A percentile compares a stretch with the other conserved stretches of the same genome.
These are phyloP conservation scores for Quercus suber DNA, from an alignment of 306 rosid genomes.

Conservation along the genomic window DNA sequence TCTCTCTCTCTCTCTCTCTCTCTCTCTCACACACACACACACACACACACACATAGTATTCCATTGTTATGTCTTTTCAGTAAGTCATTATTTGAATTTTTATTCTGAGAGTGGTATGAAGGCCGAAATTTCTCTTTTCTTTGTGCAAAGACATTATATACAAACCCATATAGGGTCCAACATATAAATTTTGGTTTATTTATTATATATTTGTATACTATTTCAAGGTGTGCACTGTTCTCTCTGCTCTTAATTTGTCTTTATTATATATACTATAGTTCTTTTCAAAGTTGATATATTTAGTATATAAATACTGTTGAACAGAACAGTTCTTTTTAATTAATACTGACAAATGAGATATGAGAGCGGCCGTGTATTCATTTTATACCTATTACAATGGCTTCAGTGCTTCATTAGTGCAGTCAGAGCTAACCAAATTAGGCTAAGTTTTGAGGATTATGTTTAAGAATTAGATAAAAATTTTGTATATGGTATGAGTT, in stretches of 20 bases:
- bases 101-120: background rate
- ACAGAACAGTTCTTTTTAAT: background rate
- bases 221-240: no score
- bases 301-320: background rate
- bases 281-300: background rate
- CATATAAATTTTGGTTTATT: background rate
- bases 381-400: background rate
- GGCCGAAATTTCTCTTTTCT: background rate
- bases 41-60: background rate
- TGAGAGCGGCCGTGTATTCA: background rate
- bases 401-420: background rate
- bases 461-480: background rate
- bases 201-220: no score
- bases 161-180: background rate
- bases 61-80: background rate
- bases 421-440: background rate
- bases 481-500: background rate
- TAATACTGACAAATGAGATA: background rate
- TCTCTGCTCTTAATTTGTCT: background rate
- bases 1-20: background rate
- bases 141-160: background rate
- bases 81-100: background rate
- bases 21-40: background rate
- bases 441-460: background rate
- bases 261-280: background rate